A percentile compares a stretch with the other conserved stretches of the same genome.
Conservation (phyloP, 1,284 basidiomycete species). For the Cryptococcus sp. region DNA sequence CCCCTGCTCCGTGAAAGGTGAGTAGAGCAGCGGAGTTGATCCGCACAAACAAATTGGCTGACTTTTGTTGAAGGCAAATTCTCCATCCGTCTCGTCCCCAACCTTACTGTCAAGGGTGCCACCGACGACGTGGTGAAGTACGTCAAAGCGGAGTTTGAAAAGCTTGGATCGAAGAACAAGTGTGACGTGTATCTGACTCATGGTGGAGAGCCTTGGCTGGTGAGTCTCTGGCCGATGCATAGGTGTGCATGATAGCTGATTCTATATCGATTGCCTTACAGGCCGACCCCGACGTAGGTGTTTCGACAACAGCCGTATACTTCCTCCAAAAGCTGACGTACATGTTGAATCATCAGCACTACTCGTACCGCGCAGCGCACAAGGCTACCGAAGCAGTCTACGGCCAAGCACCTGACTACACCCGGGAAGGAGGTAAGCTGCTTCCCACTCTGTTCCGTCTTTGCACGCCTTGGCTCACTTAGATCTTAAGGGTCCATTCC, state of each 20-base stretch:
- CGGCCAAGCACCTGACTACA: conserved; percentile 79
- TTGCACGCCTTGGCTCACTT: neutral
- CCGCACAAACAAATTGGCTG: neutral
- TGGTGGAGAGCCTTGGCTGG: conserved; percentile 87
- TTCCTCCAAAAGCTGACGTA: neutral
- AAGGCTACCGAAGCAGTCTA: conserved; percentile 74
- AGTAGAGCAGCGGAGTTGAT: conserved; percentile 16
- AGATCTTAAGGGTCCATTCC: conserved; percentile 75
- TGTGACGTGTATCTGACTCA: conserved; percentile 68
- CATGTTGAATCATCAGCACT: conserved; percentile 60
- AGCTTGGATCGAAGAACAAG: conserved; percentile 81
- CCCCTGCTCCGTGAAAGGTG: conserved; percentile 79
- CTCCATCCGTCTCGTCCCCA: conserved; percentile 82
- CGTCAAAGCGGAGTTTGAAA: conserved; percentile 75
- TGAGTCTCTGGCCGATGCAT: conserved; percentile 18
- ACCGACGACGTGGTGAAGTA: conserved; percentile 72
- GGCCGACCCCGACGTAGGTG: conserved; percentile 42
- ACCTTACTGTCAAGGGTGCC: conserved; percentile 74
- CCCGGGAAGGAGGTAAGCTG: conserved; percentile 72
- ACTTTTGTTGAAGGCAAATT: conserved; percentile 64
- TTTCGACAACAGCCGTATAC: neutral
- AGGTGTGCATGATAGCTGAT: conserved; percentile 2
- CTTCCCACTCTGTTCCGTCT: neutral
- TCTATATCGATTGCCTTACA: conserved; percentile 11
- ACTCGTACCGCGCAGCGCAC: conserved; percentile 92